Conservation (phyloP, 495 filamentous ascomycete species). For the Penicillium cosmopolitanum region DNA sequence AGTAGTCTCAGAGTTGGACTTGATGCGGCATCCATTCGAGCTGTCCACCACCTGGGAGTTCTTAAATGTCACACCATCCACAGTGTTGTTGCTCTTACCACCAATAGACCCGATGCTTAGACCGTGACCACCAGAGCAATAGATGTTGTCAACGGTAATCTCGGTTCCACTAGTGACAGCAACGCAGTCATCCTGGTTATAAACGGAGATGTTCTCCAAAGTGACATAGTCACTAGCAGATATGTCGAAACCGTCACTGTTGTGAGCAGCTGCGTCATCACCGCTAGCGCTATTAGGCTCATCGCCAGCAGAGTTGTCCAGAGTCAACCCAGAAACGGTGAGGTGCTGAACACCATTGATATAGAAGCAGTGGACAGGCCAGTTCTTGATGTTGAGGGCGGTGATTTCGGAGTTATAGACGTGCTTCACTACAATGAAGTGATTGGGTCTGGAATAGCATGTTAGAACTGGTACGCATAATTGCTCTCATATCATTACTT, state of each 20-base stretch:
- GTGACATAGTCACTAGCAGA: constrained; percentile 44
- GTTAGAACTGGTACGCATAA: constrained; percentile 5
- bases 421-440: constrained; percentile 51
- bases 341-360: constrained; percentile 53
- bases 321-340: constrained; percentile 53
- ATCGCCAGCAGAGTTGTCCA: constrained; percentile 64
- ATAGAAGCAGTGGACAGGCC: constrained; percentile 63
- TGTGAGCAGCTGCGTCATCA: constrained; percentile 52
- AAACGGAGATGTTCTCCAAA: constrained; percentile 57
- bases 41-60: constrained; percentile 23
- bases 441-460: constrained; percentile 39
- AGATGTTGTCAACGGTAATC: constrained; percentile 24
- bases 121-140: constrained; percentile 51
- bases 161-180: constrained; percentile 48
- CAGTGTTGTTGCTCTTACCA: constrained; percentile 52
- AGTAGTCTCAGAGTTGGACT: constrained; percentile 48
- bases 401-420: constrained; percentile 47
- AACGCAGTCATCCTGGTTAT: constrained; percentile 69
- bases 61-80: constrained; percentile 40
- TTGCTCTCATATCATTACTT: background rate
- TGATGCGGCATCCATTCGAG: constrained; percentile 46
- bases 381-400: constrained; percentile 53
- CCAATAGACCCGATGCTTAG: constrained; percentile 53
- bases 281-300: constrained; percentile 36
- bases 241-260: constrained; percentile 71